phyloP scores from a whole-genome alignment of 148 eudicot genomes.

The Arctostaphylos glauca region DNA sequence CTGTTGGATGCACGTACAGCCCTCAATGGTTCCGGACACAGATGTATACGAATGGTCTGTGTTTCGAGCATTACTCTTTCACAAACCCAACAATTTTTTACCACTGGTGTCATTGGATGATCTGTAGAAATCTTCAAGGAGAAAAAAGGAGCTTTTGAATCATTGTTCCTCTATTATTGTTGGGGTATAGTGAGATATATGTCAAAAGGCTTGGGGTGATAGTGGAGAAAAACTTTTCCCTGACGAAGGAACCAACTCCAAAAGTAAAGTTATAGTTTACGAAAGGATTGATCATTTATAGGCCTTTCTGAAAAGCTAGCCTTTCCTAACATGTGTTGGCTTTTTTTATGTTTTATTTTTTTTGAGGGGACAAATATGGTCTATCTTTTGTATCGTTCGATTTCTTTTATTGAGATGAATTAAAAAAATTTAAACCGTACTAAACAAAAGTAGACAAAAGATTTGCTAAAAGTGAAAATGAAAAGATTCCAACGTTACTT shows the following conservation, averaged over 20 bases:
- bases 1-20: too few relatives aligned
- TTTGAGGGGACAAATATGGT: too few relatives aligned
- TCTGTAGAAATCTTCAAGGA: slow-evolving; percentile 6
- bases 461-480: too few relatives aligned
- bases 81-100: background rate
- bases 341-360: background rate
- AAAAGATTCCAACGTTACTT: too few relatives aligned
- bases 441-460: too few relatives aligned
- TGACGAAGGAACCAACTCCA: slow-evolving; percentile 14
- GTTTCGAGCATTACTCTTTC: too few relatives aligned
- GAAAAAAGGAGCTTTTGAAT: slow-evolving; percentile 17
- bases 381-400: too few relatives aligned
- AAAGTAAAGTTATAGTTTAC: background rate
- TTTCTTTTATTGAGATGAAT: too few relatives aligned
- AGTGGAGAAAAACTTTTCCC: slow-evolving; percentile 20
- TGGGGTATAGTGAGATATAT: background rate
- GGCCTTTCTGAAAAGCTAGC: background rate
- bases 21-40: too few relatives aligned
- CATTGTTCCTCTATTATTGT: slow-evolving; percentile 18
- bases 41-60: too few relatives aligned
- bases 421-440: too few relatives aligned
- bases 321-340: background rate
- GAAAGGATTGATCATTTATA: background rate
- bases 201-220: slow-evolving; percentile 6
- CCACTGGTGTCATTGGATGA: slow-evolving; percentile 15